phyloP scores from a whole-genome alignment of 2,329 filamentous ascomycete species.

The Aspergillus latus region DNA sequence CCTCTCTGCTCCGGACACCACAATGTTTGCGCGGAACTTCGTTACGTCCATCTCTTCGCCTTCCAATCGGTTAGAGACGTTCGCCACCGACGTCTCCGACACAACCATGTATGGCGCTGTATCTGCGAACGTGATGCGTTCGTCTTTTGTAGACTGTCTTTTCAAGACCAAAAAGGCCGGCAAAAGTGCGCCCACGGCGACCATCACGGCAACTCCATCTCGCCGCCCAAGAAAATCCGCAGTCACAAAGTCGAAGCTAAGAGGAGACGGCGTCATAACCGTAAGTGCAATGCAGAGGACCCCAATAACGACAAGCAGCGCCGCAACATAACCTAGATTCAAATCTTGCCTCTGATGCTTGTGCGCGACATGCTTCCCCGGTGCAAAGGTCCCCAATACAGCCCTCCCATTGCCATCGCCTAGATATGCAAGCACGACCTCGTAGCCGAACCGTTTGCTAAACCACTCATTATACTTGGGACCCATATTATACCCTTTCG shows the following conservation, averaged over 20 bases:
- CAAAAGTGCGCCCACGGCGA: neutral
- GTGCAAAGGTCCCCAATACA: conserved; percentile 63
- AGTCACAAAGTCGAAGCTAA: neutral
- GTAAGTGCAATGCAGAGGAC: neutral
- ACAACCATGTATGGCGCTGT: conserved; percentile 66
- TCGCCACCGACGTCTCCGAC: conserved; percentile 66
- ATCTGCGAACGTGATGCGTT: conserved; percentile 34
- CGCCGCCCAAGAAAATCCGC: neutral
- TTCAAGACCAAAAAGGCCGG: neutral
- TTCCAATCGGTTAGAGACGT: conserved; percentile 61
- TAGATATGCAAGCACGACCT: conserved; percentile 63
- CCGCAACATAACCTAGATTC: neutral
- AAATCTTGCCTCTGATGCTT: conserved; percentile 2
- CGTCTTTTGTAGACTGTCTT: conserved; percentile 17
- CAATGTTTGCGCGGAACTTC: conserved; percentile 72
- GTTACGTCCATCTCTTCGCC: conserved; percentile 59
- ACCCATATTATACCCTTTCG: conserved; percentile 64
- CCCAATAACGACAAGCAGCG: neutral
- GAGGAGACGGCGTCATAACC: neutral
- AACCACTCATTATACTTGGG: conserved; percentile 64
- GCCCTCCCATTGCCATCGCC: conserved; percentile 56
- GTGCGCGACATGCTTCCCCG: conserved; percentile 36
- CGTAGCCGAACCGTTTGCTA: conserved; percentile 63
- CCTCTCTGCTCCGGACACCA: conserved; percentile 58
- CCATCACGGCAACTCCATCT: neutral